A percentile compares a stretch with the other conserved stretches of the same genome.
Evolutionary conservation across 768 basidiomycete genomes (phyloP).

Genomic region (Trametes gibbosa): DNA sequence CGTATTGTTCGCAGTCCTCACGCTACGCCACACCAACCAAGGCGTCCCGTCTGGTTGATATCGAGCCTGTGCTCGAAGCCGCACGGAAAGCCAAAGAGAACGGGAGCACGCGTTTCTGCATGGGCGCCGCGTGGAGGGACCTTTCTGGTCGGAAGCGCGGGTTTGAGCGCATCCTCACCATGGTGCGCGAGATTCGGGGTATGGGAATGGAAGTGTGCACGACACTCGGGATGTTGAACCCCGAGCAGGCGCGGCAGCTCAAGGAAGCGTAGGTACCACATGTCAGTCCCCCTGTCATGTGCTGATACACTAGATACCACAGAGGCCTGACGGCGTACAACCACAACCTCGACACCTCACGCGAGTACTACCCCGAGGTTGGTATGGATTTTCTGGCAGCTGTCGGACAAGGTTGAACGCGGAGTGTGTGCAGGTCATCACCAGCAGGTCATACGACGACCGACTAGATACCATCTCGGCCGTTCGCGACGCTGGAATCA

Average conservation of each 20-base stretch:
- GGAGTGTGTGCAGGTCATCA: conserved; percentile 70
- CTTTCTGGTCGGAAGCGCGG: conserved; percentile 89
- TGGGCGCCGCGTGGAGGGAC: conserved; percentile 99
- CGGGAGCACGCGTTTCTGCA: conserved; percentile 96
- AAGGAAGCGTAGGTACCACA: conserved; percentile 78
- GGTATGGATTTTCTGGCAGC: conserved; percentile 15
- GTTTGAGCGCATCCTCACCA: conserved; percentile 88
- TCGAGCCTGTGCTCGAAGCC: conserved; percentile 91
- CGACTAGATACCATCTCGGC: conserved; percentile 85
- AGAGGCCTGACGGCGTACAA: conserved; percentile 97
- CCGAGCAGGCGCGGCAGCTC: conserved; percentile 86
- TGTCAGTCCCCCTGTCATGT: neutral
- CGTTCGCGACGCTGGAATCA: conserved; percentile 93
- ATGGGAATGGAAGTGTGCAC: conserved; percentile 99
- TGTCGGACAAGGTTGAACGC: neutral
- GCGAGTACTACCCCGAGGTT: conserved; percentile 93
- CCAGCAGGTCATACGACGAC: conserved; percentile 92
- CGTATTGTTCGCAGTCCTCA: conserved; percentile 98
- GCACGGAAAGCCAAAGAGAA: conserved; percentile 94
- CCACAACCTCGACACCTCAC: conserved; percentile 96
- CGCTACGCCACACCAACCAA: conserved; percentile 85
- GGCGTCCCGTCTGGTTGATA: conserved; percentile 81
- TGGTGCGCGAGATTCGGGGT: conserved; percentile 86
- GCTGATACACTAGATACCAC: conserved; percentile 6
- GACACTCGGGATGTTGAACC: conserved; percentile 94